phyloP scores from a whole-genome alignment of 2,329 filamentous ascomycete genomes.

The Cercospora janseana region DNA sequence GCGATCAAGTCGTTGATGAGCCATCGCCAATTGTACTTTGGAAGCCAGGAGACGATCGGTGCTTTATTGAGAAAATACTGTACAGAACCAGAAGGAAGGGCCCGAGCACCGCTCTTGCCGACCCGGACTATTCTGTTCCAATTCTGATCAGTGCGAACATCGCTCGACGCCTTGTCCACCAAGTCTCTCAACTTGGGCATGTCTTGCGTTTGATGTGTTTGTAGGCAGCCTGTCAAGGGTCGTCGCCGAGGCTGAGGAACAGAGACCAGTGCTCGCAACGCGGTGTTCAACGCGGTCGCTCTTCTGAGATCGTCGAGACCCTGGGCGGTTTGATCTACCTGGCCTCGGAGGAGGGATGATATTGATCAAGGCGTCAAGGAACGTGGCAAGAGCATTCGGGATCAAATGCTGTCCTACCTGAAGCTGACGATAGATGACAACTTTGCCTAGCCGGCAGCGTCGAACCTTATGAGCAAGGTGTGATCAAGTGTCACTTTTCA shows the following conservation, averaged over 20 bases:
- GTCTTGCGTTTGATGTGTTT: background rate
- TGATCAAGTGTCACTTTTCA: background rate
- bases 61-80: conserved; percentile 61
- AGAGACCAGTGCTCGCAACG: too few relatives aligned
- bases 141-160: conserved; percentile 27
- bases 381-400: too few relatives aligned
- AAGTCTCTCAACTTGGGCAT: conserved; percentile 11
- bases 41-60: conserved; percentile 62
- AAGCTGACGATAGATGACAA: background rate
- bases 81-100: conserved; percentile 52
- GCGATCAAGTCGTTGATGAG: conserved; percentile 61
- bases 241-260: too few relatives aligned
- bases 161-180: conserved; percentile 19
- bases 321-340: too few relatives aligned
- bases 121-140: conserved; percentile 34
- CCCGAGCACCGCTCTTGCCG: conserved; percentile 37
- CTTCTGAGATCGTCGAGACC: too few relatives aligned
- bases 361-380: too few relatives aligned
- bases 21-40: conserved; percentile 61
- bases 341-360: too few relatives aligned
- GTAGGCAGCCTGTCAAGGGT: too few relatives aligned
- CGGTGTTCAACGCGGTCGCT: too few relatives aligned
- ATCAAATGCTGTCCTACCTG: background rate
- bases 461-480: background rate
- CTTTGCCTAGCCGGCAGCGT: background rate